These are phyloP conservation scores for Hyparrhenia diplandra DNA, from an alignment of 176 grass and related monocot species.

Conservation along the genomic window DNA sequence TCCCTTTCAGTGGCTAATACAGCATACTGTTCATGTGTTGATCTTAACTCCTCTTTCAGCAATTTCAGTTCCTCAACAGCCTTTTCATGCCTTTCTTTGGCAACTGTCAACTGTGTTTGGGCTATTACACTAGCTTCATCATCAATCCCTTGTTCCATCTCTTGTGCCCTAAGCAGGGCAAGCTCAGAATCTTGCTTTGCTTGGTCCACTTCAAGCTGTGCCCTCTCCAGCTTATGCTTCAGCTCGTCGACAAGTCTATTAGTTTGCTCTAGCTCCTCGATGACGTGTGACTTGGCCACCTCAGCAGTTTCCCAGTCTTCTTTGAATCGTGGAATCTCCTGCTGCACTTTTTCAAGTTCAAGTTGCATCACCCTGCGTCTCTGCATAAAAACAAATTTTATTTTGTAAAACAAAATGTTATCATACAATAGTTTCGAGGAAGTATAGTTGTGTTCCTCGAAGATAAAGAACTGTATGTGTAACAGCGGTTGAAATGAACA, in stretches of 20 bases:
- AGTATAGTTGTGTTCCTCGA: too few relatives aligned
- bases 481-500: too few relatives aligned
- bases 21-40: slow-evolving; percentile 59
- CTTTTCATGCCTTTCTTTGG: slow-evolving; percentile 62
- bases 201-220: slow-evolving; percentile 66
- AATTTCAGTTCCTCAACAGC: slow-evolving; percentile 61
- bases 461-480: too few relatives aligned
- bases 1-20: slow-evolving; percentile 62
- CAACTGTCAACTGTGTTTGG: slow-evolving; percentile 62
- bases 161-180: slow-evolving; percentile 57
- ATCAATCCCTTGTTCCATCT: slow-evolving; percentile 71
- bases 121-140: slow-evolving; percentile 66
- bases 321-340: slow-evolving; percentile 61
- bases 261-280: slow-evolving; percentile 60
- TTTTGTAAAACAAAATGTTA: neutral
- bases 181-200: slow-evolving; percentile 90
- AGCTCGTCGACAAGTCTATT: slow-evolving; percentile 63
- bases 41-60: slow-evolving; percentile 47
- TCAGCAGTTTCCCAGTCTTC: slow-evolving; percentile 48
- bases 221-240: slow-evolving; percentile 75
- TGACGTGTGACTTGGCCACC: slow-evolving; percentile 45
- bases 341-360: slow-evolving; percentile 67
- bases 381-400: slow-evolving; percentile 41
- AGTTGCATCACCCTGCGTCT: slow-evolving; percentile 46
- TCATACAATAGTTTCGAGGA: neutral